Base-by-base conservation (phyloP, 2,329 filamentous ascomycete species). In the Trichoderma koningiopsis region DNA sequence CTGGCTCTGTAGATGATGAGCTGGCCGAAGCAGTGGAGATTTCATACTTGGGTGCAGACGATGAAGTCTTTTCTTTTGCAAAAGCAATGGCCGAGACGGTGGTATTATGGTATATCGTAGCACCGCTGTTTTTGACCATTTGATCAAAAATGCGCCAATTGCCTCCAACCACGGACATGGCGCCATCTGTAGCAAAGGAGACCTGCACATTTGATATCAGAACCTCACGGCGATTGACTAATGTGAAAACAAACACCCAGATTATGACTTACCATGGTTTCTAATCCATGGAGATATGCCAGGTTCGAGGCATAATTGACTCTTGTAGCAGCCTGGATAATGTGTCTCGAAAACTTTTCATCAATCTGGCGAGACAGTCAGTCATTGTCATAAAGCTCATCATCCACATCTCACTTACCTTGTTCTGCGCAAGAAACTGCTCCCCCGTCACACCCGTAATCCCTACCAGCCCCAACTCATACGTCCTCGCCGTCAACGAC, bases 291-390 rank as follows among this genome's bases (percentile, higher is more conserved):
- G 59, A 98, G 96, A 43, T 89, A 83, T n/a, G 84, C 87, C 14
- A 98, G 80, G 74, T 98, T 97, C 60, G 94, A 93, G 0, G 92
- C 96, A 80, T 97, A 99, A 79, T 98, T 98, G 72, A 97, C 95
- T 24, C 96, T 87, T 0, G 96, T 97, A 69, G 90, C 92, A 1
- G 95, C 93, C 80, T 98, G 95, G 31, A 98, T 88, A 59, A 99
- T 88, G 62, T 99, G 93, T 16, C 88, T 87, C 0, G 90, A 84
- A 77, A 97, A 98, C 0, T 83, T 77, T 0, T 84, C 81, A 29
- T 86, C 84, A 68, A 97, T 89, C 75, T 89, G 47, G 2, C 22
- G 27, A 37, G 5, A 37, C 11, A 68, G n/a, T 68, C 22, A 31
- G 11, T 11, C 6, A 47, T 64, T 24, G 43, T 35, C 49, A 37